These are phyloP conservation scores for Phytomonas serpens DNA, from an alignment of 208 protist genomes.

Conservation along the genomic window DNA sequence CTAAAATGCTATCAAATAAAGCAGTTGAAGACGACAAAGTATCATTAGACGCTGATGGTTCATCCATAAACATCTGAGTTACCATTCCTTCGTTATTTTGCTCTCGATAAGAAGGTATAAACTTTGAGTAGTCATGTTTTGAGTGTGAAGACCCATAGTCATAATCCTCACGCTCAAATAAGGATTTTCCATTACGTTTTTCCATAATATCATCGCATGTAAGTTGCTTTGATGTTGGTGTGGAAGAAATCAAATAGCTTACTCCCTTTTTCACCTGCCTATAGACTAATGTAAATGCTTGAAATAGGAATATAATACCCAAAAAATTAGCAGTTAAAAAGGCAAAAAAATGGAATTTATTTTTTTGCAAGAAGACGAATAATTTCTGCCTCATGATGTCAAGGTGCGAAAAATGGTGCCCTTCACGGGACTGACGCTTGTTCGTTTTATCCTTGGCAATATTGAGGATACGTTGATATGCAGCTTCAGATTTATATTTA, in stretches of 20 bases:
- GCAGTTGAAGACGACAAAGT: background rate
- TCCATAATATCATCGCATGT: background rate
- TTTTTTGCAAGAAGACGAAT: slow-evolving; percentile 16
- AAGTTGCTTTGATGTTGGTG: background rate
- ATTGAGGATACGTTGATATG: slow-evolving; percentile 12
- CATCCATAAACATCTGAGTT: background rate
- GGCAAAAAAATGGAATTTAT: slow-evolving; percentile 19
- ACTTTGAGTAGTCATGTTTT: background rate
- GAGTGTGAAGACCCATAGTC: background rate
- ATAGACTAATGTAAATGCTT: slow-evolving; percentile 35
- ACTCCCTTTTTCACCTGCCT: slow-evolving; percentile 17
- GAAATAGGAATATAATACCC: slow-evolving; percentile 46
- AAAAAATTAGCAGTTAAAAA: slow-evolving; percentile 71
- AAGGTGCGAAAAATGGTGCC: slow-evolving; percentile 9
- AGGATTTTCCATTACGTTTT: background rate
- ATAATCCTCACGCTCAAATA: background rate
- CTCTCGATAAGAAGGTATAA: background rate
- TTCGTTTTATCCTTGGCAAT: background rate
- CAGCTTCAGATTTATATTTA: slow-evolving; percentile 11
- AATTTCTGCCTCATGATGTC: slow-evolving; percentile 15
- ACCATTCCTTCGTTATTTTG: background rate
- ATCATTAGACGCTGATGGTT: background rate
- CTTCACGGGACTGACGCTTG: background rate
- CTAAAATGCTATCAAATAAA: background rate
- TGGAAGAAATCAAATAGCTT: slow-evolving; percentile 12